Evolutionary conservation across 2,329 filamentous ascomycete species (phyloP), one percentile per base, ranked within the genome.

Genomic region (Ceratocystis smalleyi): DNA sequence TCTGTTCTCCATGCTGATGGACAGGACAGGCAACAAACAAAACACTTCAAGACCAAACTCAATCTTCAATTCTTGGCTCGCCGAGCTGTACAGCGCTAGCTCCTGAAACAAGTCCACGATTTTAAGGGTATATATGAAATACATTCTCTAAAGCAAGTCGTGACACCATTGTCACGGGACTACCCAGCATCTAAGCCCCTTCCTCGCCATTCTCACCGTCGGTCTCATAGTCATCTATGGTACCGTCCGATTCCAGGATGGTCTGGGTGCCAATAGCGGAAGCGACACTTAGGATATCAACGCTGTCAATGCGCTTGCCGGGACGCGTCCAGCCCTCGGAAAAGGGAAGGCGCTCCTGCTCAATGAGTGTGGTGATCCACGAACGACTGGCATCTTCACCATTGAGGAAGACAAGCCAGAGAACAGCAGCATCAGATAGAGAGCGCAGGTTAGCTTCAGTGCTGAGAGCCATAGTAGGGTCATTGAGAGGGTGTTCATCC

Each of bases 381-480:
- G 66, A 62, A 3, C 66, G 65, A 17, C 64, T 64, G 15, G 69
- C 69, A 12, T 68, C 69, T 1, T 68, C 63, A 12, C 65, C 65
- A 43, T 61, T 47, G 40, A 68, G 67, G 55, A 70, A 70, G 2
- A 69, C 64, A 57, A 67, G 66, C n/a, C 68, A 67, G 59, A 68
- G 68, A 15, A 70, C 66, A 24, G 68, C 68, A 43, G 67, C 68
- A 55, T 70, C 69, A 27, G 69, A 66, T 32, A 68, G 40, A 61
- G 68, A 70, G 67, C 22, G 67, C 67, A 59, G 22, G 66, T 1
- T 12, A 59, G 22, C 63, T 47, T 45, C 67, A 3, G 43, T 19
- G 6, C 4, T 45, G 22, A 66, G 59, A 57, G 66, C 68, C 54
- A 71, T 71, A 5, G 69, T 59, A 1, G 71, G 71, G 63, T 73